phyloP scores from a whole-genome alignment of 768 basidiomycete genomes.

The Russula dissimulans region DNA sequence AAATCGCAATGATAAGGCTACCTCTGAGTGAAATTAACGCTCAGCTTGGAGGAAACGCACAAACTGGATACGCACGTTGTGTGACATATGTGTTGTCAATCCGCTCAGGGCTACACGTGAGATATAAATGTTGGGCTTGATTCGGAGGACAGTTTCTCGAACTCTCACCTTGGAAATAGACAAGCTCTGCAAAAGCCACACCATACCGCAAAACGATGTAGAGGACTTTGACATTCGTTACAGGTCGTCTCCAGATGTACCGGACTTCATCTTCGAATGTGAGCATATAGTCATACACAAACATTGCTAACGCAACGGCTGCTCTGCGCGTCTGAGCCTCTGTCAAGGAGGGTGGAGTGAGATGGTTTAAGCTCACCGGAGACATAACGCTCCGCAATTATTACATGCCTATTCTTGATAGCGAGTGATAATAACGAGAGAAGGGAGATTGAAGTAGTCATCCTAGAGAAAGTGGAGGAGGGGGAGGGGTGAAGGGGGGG shows the following conservation, averaged over 20 bases:
- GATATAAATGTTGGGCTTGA: background rate
- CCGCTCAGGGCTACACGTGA: constrained; percentile 3
- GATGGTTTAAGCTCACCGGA: background rate
- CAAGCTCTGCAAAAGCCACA: constrained; percentile 25
- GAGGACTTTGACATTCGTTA: constrained; percentile 30
- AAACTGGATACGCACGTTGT: background rate
- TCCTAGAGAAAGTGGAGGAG: background rate
- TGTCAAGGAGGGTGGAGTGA: background rate
- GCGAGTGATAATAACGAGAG: background rate
- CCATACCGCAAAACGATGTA: constrained; percentile 36
- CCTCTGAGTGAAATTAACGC: background rate
- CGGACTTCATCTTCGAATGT: constrained; percentile 34
- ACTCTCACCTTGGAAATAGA: constrained; percentile 25
- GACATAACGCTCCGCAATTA: constrained; percentile 5
- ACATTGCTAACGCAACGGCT: constrained; percentile 29
- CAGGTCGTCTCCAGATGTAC: constrained; percentile 33
- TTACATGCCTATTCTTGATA: background rate
- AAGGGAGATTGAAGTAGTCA: background rate
- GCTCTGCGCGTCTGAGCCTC: background rate
- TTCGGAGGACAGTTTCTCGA: background rate
- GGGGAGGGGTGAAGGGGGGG: background rate
- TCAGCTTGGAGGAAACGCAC: background rate
- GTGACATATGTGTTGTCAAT: background rate
- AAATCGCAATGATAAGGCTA: background rate
- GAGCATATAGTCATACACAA: constrained; percentile 37